phyloP scores from a whole-genome alignment of 768 basidiomycete species.

The Tulasnella sp. region DNA sequence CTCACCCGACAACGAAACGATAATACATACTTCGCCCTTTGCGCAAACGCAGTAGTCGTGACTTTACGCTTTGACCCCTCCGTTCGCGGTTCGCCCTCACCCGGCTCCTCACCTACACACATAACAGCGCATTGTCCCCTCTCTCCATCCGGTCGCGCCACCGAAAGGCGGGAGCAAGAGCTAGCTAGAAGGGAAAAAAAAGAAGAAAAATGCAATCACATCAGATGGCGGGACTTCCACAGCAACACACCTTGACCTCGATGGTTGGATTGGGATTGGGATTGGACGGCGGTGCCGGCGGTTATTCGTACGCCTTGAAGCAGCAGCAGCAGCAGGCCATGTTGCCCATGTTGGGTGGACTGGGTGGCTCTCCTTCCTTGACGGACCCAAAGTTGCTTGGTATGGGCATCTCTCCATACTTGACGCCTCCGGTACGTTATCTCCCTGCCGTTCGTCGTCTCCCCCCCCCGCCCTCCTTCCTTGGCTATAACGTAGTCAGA shows the following conservation, averaged over 20 bases:
- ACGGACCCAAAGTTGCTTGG: conserved; percentile 1
- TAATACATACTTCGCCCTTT: background rate
- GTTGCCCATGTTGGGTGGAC: background rate
- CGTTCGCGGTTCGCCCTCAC: no score
- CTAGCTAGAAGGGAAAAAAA: no score
- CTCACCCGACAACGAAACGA: background rate
- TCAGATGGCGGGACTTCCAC: background rate
- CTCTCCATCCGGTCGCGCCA: background rate
- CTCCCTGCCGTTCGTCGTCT: background rate
- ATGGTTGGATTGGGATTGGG: background rate
- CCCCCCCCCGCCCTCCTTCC: background rate
- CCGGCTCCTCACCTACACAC: no score
- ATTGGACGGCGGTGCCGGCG: background rate
- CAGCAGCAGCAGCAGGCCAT: background rate
- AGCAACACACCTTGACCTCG: background rate
- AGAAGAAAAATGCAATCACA: background rate
- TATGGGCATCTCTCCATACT: conserved; percentile 5
- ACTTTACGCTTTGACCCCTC: no score
- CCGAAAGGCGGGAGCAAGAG: background rate
- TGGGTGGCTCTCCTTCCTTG: background rate
- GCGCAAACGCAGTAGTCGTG: no score
- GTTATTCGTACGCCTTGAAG: conserved; percentile 5
- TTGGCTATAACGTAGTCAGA: background rate
- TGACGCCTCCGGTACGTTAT: conserved; percentile 24
- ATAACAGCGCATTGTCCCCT: no score